Percentiles rank a stretch among this genome's conserved stretches.
Evolutionary conservation across 768 basidiomycete genomes (phyloP).

Genomic region (Tricholoma sp.): DNA sequence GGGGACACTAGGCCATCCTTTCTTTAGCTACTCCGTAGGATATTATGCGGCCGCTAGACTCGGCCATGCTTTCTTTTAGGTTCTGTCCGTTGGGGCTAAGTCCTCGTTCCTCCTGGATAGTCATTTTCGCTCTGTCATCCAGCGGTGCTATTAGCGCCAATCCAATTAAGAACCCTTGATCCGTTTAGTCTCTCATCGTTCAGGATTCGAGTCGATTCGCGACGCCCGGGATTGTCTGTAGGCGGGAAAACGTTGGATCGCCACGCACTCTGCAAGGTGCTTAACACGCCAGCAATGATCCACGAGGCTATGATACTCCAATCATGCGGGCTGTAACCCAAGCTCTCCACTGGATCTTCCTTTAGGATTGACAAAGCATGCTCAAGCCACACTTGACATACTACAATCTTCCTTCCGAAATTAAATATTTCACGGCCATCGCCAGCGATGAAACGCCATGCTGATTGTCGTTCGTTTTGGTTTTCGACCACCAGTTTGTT

Average conservation of each 20-base stretch:
- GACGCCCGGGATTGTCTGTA: not conserved
- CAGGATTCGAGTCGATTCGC: not conserved
- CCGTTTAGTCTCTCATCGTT: not conserved
- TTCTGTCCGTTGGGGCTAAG: not conserved
- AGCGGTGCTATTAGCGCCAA: not conserved
- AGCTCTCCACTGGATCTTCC: not conserved
- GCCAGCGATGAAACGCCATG: conserved; percentile 2
- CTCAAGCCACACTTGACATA: not conserved
- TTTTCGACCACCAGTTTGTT: conserved; percentile 6
- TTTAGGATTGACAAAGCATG: not conserved
- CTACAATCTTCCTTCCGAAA: not conserved
- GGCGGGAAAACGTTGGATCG: not conserved
- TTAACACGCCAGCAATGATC: conserved; percentile 2
- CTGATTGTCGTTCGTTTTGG: not conserved
- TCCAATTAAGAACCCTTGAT: not conserved
- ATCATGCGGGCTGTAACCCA: not conserved
- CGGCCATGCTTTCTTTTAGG: not conserved
- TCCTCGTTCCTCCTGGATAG: not conserved
- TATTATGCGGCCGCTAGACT: not conserved
- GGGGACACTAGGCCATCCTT: not conserved
- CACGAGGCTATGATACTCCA: conserved; percentile 8
- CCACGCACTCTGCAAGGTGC: not conserved
- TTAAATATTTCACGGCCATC: conserved; percentile 1
- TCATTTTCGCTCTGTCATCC: not conserved
- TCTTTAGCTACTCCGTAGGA: not conserved